Conservation (phyloP, 2,329 filamentous ascomycete species). For the Clonostachys rosea region DNA sequence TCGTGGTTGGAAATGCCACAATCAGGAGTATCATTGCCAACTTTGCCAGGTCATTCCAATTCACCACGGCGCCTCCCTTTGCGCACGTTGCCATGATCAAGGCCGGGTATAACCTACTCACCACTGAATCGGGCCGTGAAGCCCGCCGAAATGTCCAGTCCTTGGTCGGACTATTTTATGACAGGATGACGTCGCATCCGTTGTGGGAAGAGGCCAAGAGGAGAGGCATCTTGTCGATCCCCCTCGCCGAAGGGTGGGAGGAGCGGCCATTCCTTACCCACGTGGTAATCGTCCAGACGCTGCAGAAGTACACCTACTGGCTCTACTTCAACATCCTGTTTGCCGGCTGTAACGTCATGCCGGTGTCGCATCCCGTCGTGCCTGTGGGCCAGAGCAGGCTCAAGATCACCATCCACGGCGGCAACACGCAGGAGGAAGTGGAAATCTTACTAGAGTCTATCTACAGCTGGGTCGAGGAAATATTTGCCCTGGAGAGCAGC, state of each 20-base stretch:
- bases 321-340: slow-evolving; percentile 14
- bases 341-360: slow-evolving; percentile 10
- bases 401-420: slow-evolving; percentile 31
- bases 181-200: slow-evolving; percentile 8
- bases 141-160: slow-evolving; percentile 6
- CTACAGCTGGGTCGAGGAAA: not conserved
- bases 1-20: too few species aligned
- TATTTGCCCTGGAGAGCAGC: not conserved
- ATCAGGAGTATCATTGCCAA: too few species aligned
- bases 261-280: slow-evolving; percentile 14
- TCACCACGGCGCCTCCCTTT: not conserved
- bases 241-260: slow-evolving; percentile 14
- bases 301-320: slow-evolving; percentile 11
- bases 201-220: slow-evolving; percentile 10
- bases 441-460: slow-evolving; percentile 7
- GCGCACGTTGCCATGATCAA: too few species aligned
- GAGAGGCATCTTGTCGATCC: slow-evolving; percentile 12
- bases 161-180: slow-evolving; percentile 11
- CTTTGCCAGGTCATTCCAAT: not conserved
- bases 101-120: too few species aligned
- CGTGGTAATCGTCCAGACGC: slow-evolving; percentile 11
- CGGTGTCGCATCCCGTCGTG: slow-evolving; percentile 31
- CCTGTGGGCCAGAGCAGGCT: slow-evolving; percentile 29
- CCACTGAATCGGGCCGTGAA: not conserved
- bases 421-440: slow-evolving; percentile 29